These are phyloP conservation scores for Hemisphaericaspora xylofermentans DNA, from an alignment of 1,139 yeast genomes.

Conservation along the genomic window DNA sequence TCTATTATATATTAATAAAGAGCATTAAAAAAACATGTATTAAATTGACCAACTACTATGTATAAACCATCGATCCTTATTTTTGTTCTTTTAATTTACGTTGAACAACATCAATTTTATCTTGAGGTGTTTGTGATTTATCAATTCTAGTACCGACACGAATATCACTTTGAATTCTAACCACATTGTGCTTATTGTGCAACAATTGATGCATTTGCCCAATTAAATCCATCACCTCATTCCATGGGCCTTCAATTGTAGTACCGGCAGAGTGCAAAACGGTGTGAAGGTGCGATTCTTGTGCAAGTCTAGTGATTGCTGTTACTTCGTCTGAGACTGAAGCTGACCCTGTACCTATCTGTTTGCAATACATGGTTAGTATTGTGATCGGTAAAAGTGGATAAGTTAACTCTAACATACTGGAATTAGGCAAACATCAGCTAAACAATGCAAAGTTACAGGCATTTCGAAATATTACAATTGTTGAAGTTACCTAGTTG, in stretches of 20 bases:
- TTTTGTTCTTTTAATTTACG: constrained; percentile 38
- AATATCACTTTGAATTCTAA: constrained; percentile 80
- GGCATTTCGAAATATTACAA: constrained; percentile 14
- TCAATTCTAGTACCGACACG: constrained; percentile 82
- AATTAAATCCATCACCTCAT: constrained; percentile 73
- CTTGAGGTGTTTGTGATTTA: constrained; percentile 63
- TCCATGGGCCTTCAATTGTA: constrained; percentile 92
- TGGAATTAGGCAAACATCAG: constrained; percentile 81
- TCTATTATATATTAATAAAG: constrained; percentile 5
- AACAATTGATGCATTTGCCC: constrained; percentile 76
- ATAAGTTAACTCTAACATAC: no score
- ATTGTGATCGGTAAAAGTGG: no score
- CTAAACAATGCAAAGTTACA: constrained; percentile 64
- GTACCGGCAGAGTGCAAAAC: constrained; percentile 89
- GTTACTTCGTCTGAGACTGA: constrained; percentile 83
- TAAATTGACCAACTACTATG: background rate
- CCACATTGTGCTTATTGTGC: constrained; percentile 60
- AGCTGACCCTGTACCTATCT: constrained; percentile 73
- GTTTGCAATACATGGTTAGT: constrained; percentile 15
- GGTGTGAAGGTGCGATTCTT: constrained; percentile 59
- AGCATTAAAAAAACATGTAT: background rate
- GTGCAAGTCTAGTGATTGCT: constrained; percentile 60
- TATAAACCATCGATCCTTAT: background rate
- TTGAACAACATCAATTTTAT: constrained; percentile 62
- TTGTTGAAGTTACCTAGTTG: no score